These are phyloP conservation scores for Sutorius eximius DNA, from an alignment of 1,284 basidiomycete species.

Conservation along the genomic window DNA sequence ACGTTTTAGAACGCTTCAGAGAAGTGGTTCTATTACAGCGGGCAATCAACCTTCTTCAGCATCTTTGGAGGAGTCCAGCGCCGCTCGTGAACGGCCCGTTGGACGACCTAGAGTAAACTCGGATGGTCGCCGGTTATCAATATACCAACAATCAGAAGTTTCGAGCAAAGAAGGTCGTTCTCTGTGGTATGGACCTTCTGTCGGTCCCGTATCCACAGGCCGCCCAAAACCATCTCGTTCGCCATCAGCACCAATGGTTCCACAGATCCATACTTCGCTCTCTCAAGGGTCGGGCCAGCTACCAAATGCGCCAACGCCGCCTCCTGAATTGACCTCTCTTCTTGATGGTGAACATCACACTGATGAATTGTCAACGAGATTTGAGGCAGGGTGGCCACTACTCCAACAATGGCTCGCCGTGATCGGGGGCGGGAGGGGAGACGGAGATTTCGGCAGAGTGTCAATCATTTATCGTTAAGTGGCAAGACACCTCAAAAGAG, in stretches of 20 bases:
- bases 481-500: not conserved
- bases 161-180: conserved; percentile 26
- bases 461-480: conserved; percentile 47
- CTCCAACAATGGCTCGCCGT: conserved; percentile 73
- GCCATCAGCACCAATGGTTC: conserved; percentile 40
- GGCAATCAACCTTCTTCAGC: conserved; percentile 17
- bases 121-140: conserved; percentile 28
- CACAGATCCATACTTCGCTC: conserved; percentile 32
- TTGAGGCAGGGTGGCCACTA: conserved; percentile 82
- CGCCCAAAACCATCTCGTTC: conserved; percentile 50
- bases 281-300: conserved; percentile 25
- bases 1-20: conserved; percentile 50
- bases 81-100: conserved; percentile 17
- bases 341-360: conserved; percentile 89
- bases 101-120: conserved; percentile 33
- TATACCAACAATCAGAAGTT: conserved; percentile 27
- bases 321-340: conserved; percentile 58
- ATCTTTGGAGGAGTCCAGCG: conserved; percentile 19
- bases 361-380: conserved; percentile 84
- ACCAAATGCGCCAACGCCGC: conserved; percentile 31
- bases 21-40: conserved; percentile 33
- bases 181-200: conserved; percentile 24
- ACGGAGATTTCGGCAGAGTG: conserved; percentile 51
- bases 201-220: conserved; percentile 30
- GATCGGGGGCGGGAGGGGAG: conserved; percentile 57